Percentiles rank a stretch among this genome's conserved stretches.
phyloP scores from a whole-genome alignment of 139 green algal genomes.

The Chloropicon primus region DNA sequence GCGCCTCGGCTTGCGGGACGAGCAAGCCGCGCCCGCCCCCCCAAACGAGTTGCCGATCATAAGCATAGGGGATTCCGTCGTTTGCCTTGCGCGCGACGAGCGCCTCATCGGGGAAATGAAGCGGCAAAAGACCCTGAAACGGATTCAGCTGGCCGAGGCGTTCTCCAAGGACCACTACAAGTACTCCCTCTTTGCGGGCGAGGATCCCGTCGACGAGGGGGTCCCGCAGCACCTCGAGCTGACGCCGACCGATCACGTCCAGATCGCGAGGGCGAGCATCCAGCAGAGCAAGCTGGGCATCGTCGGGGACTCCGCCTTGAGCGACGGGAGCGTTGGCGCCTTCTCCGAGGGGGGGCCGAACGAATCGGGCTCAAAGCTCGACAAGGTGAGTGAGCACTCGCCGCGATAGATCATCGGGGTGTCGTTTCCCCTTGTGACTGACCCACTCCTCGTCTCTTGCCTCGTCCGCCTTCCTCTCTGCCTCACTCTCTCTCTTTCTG shows the following conservation, averaged over 20 bases:
- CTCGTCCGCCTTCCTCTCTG: too few relatives aligned
- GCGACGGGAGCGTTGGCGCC: too few relatives aligned
- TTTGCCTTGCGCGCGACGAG: background rate
- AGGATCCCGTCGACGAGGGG: background rate
- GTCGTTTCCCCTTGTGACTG: too few relatives aligned
- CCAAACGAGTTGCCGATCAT: background rate
- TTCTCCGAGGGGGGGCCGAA: background rate
- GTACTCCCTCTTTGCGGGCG: background rate
- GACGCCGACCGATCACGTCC: background rate
- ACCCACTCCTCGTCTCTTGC: too few relatives aligned
- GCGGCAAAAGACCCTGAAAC: background rate
- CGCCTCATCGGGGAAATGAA: background rate
- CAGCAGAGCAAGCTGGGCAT: background rate
- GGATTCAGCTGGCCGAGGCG: background rate
- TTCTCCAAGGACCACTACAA: background rate
- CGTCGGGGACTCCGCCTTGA: too few relatives aligned
- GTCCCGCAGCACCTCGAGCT: background rate
- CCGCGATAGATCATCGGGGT: too few relatives aligned
- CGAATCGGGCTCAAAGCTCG: too few relatives aligned
- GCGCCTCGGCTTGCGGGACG: background rate
- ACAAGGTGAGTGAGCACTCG: too few relatives aligned
- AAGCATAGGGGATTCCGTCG: background rate
- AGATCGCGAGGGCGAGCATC: background rate
- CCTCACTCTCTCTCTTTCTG: too few relatives aligned
- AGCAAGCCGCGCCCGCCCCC: background rate